A percentile compares a stretch with the other conserved stretches of the same genome.
Conservation (phyloP, 2,329 filamentous ascomycete genomes). For the Colletotrichum neosansevieriae region DNA sequence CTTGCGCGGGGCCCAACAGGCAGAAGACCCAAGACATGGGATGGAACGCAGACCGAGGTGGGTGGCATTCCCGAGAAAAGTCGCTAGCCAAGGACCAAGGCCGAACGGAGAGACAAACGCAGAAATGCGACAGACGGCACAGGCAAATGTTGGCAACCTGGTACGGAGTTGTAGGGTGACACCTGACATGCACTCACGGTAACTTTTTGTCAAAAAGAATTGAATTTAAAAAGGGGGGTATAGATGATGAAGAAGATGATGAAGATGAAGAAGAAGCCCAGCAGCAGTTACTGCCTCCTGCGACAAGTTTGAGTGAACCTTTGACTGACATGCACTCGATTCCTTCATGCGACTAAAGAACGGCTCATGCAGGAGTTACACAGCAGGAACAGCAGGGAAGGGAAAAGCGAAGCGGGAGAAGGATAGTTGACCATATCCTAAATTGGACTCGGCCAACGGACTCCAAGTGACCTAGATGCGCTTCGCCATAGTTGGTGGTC, state of each 20-base stretch:
- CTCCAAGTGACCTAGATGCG: slow-evolving; percentile 38
- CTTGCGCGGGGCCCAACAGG: slow-evolving; percentile 18
- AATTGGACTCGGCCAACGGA: slow-evolving; percentile 26
- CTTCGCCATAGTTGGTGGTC: slow-evolving; percentile 39
- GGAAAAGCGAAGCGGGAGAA: slow-evolving; percentile 25
- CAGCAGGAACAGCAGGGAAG: slow-evolving; percentile 30
- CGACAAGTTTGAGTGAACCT: too few species aligned
- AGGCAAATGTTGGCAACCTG: slow-evolving; percentile 17
- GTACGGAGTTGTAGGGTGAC: slow-evolving; percentile 20
- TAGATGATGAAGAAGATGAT: too few species aligned
- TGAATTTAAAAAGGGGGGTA: too few species aligned
- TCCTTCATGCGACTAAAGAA: slow-evolving; percentile 35
- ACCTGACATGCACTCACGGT: slow-evolving; percentile 30
- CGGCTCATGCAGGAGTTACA: slow-evolving; percentile 36
- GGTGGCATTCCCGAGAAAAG: slow-evolving; percentile 33
- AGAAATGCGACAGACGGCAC: slow-evolving; percentile 7
- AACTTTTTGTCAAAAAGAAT: too few species aligned
- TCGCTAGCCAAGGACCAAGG: slow-evolving; percentile 22
- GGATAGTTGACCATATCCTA: slow-evolving; percentile 23
- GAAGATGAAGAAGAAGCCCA: too few species aligned
- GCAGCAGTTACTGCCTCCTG: too few species aligned
- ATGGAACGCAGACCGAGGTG: slow-evolving; percentile 33
- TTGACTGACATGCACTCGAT: slow-evolving; percentile 33
- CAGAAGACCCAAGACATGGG: slow-evolving; percentile 11
- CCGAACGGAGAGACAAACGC: slow-evolving; percentile 4